A percentile compares a stretch with the other conserved stretches of the same genome.
Conservation (phyloP, 108 stramenopile species). For the Heterococcus sp. region DNA sequence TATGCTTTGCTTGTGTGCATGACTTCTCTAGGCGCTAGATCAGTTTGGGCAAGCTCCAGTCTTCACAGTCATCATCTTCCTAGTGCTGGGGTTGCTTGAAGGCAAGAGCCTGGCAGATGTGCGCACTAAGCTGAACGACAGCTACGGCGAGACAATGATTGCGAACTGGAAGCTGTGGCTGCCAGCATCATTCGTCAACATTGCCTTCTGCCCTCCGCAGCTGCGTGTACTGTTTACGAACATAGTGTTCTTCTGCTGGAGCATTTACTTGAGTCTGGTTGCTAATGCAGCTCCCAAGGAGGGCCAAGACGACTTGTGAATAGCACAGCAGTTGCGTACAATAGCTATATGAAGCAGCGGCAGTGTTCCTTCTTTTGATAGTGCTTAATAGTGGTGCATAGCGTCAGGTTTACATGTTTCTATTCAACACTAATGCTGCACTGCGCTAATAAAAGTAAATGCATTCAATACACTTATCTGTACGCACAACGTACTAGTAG, state of each 20-base stretch:
- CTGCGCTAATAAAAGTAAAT: no score
- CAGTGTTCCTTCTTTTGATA: no score
- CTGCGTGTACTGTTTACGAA: slow-evolving; percentile 83
- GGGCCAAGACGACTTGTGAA: no score
- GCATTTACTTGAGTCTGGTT: slow-evolving; percentile 76
- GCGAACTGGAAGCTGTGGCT: slow-evolving; percentile 84
- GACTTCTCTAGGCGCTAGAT: slow-evolving; percentile 56
- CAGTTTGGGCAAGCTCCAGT: slow-evolving; percentile 86
- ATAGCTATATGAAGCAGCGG: no score
- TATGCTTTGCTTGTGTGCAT: neutral
- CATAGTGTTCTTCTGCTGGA: slow-evolving; percentile 86
- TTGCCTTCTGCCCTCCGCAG: slow-evolving; percentile 81
- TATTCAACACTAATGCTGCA: no score
- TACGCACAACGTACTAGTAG: no score
- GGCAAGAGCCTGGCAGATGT: slow-evolving; percentile 69
- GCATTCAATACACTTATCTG: no score
- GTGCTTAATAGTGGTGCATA: no score
- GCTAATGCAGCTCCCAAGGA: slow-evolving; percentile 55
- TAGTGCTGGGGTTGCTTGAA: slow-evolving; percentile 73
- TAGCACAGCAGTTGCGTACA: no score
- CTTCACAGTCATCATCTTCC: slow-evolving; percentile 85
- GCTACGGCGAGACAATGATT: slow-evolving; percentile 79
- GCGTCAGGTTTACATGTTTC: no score
- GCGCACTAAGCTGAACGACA: slow-evolving; percentile 67
- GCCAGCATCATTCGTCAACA: slow-evolving; percentile 79